phyloP scores from a whole-genome alignment of 495 filamentous ascomycete species.

The Venustampulla echinocandica region DNA sequence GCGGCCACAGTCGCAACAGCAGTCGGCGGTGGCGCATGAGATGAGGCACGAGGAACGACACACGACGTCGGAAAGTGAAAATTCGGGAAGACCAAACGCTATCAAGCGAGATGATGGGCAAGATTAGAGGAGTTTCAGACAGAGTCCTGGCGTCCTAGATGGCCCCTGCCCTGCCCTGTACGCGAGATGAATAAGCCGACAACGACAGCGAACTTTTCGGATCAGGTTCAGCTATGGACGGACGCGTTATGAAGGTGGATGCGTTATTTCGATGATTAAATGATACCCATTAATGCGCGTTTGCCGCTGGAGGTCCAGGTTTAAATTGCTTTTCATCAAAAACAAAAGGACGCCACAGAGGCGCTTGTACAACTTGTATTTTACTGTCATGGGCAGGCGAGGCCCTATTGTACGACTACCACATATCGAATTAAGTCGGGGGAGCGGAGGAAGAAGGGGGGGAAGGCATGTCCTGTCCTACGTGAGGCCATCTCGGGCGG shows the following conservation, averaged over 20 bases:
- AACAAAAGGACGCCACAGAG: neutral
- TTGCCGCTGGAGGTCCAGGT: neutral
- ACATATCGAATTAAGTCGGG: no score
- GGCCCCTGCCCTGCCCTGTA: no score
- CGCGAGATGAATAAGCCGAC: conserved; percentile 2
- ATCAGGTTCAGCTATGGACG: neutral
- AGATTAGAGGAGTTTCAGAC: conserved; percentile 24
- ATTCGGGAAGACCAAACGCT: conserved; percentile 11
- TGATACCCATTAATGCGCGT: conserved; percentile 10
- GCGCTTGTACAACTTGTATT: conserved; percentile 8
- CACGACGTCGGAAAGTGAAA: conserved; percentile 16
- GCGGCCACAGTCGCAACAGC: conserved; percentile 11
- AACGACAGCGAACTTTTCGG: neutral
- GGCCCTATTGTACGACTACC: no score
- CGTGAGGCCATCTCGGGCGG: no score
- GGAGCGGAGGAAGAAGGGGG: no score
- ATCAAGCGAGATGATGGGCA: conserved; percentile 24
- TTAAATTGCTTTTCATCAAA: neutral
- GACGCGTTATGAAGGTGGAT: no score
- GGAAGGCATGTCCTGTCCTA: no score
- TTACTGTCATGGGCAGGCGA: no score
- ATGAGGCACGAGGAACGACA: conserved; percentile 23
- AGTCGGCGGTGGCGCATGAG: conserved; percentile 21
- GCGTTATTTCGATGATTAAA: no score
- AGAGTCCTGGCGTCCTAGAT: neutral